Base-by-base conservation (phyloP, 768 basidiomycete genomes). In the Mycena chlorophos region DNA sequence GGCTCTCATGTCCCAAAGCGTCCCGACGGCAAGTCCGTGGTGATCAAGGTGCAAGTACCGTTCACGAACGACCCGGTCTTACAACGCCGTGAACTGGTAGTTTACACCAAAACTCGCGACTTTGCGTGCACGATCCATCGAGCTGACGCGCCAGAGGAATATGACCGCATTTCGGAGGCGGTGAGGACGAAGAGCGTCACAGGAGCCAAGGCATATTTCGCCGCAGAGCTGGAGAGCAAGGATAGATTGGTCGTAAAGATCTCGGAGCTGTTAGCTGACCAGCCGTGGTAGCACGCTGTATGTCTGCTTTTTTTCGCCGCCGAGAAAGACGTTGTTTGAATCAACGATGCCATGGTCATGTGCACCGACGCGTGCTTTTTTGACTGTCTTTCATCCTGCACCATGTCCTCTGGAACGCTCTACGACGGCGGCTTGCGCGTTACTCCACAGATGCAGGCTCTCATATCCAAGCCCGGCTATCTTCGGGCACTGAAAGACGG, bases 231-330 rank as follows among this genome's bases (percentile, higher is more conserved):
- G 64, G 75, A 68, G 62, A 73, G 66, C 48, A 65, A 69, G 42
- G 69, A 81, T 46, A 75, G 77, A 61, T 58, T 84, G 46, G 69
- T 78, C 1, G 72, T 85, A 20, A 81, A 82, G 58, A 65, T 76
- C 5, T 72, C 73, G 2, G 80, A 84, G 42, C 70, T 78, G 12
- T 63, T 83, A 50, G 82, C 81, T 2, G 82, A 79, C 58, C 82
- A 85, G 54, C 78, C 81, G 0, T 84, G 83, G 51, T 81, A 59
- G 67, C n/a, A n/a, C n/a, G n/a, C n/a, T n/a, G n/a, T n/a, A n/a
- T n/a, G n/a, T n/a, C n/a, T n/a, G n/a, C n/a, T n/a, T n/a, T n/a
- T n/a, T n/a, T n/a, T n/a, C n/a, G n/a, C n/a, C n/a, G n/a, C n/a
- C n/a, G n/a, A n/a, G n/a, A n/a, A n/a, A n/a, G n/a, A n/a, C n/a